phyloP scores from a whole-genome alignment of 331 rosid species.

The Telfairia occidentalis region DNA sequence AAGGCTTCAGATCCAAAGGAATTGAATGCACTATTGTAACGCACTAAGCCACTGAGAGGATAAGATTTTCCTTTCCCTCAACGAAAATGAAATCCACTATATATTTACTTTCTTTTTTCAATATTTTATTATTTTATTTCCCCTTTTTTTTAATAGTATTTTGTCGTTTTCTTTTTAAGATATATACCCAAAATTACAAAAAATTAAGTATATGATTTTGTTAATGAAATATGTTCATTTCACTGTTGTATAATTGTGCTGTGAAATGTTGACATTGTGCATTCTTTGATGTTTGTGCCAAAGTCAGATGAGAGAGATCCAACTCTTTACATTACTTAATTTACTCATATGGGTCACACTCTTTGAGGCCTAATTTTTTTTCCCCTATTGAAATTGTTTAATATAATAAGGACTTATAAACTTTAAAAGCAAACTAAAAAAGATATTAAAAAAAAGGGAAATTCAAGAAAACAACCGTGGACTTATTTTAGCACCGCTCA shows the following conservation, averaged over 20 bases:
- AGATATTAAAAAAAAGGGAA: background rate
- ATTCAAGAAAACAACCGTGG: background rate
- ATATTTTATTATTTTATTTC: background rate
- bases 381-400: background rate
- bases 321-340: background rate
- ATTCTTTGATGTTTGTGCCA: background rate
- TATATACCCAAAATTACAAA: too few species aligned
- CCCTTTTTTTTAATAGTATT: background rate
- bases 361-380: background rate
- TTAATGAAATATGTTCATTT: too few species aligned
- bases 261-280: background rate
- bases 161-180: background rate
- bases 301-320: constrained; percentile 1
- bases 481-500: background rate
- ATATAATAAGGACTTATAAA: background rate
- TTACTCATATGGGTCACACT: constrained; percentile 3
- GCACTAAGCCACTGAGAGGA: background rate
- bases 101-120: background rate
- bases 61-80: background rate
- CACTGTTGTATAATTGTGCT: too few species aligned
- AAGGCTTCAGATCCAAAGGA: constrained; percentile 4
- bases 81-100: background rate
- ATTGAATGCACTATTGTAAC: background rate
- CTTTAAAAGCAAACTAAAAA: background rate
- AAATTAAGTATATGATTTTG: background rate